These are phyloP conservation scores for Cyamopsis tetragonoloba DNA, from an alignment of 306 rosid species.

Conservation along the genomic window DNA sequence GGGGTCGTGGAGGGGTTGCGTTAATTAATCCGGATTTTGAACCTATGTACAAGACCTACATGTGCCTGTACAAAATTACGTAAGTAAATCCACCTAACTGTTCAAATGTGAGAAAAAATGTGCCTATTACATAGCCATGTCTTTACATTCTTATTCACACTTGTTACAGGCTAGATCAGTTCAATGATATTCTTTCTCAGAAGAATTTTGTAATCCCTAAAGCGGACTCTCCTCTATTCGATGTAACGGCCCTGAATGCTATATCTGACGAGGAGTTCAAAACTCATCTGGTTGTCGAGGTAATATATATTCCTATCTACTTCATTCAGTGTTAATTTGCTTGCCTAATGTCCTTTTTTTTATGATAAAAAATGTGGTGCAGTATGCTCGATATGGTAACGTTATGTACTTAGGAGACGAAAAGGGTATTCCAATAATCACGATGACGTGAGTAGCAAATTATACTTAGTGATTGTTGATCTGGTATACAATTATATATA, in stretches of 20 bases:
- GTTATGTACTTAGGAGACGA: constrained; percentile 69
- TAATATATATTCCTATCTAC: constrained; percentile 23
- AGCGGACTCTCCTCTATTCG: constrained; percentile 48
- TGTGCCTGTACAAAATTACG: constrained; percentile 87
- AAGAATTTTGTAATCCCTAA: constrained; percentile 45
- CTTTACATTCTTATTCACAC: background rate
- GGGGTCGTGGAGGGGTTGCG: constrained; percentile 91
- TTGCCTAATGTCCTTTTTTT: background rate
- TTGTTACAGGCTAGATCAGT: constrained; percentile 81
- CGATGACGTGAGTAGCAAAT: constrained; percentile 70
- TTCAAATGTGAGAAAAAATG: background rate
- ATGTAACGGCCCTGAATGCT: constrained; percentile 40
- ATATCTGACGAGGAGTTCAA: constrained; percentile 45
- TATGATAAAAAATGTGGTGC: constrained; percentile 28
- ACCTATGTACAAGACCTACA: constrained; percentile 43
- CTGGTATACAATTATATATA: too few relatives aligned
- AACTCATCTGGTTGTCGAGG: constrained; percentile 52
- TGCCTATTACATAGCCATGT: constrained; percentile 4
- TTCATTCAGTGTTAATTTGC: background rate
- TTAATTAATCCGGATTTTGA: constrained; percentile 53
- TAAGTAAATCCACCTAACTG: constrained; percentile 34
- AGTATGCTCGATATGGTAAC: constrained; percentile 69
- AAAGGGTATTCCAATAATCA: constrained; percentile 53
- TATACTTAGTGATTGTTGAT: background rate
- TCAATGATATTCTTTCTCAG: constrained; percentile 66